Evolutionary conservation across 2,329 filamentous ascomycete species (phyloP), one percentile per base, ranked within the genome.

Genomic region (Penicillium oxalicum): DNA sequence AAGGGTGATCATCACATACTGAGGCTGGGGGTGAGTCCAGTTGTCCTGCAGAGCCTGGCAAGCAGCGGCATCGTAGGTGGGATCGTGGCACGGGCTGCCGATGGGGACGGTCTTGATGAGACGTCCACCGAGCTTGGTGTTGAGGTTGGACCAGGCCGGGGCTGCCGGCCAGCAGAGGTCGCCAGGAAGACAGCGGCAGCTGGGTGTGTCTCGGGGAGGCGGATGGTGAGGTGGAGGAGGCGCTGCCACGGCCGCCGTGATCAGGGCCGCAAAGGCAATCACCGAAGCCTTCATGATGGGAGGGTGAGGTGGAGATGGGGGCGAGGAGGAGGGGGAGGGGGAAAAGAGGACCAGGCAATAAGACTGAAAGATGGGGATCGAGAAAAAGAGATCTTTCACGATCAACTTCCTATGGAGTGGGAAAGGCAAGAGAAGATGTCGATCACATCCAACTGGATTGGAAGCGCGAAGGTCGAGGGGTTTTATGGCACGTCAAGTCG

Each of bases 81-180:
- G 56, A 28, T 53, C 65, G 47, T 71, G 68, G 50, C 69, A 71
- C 26, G 64, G 62, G 24, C 58, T 61, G 5, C 65, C 70, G 12
- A 72, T 61, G 12, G 70, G 70, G 4, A 70, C 62, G 12, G 70
- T 72, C 3, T 63, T 60, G 8, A 72, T 54, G 42, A 73, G 57
- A 45, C 62, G 63, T 38, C 70, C 70, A 26, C 57, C 60, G 4
- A 72, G 63, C 3, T 69, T 69, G 40, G 47, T 49, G 54, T 72
- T 73, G 33, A 73, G 55, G 6, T 54, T 45, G 3, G 54, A 48
- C 69, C 70, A 71, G n/a, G 52, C 51, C 5, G 57, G 48, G 1
- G 50, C n/a, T 4, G 59, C 53, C 54, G 69, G 62, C 70, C 70
- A 72, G 52, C 70, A 73, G 25, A 50, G 40, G 44, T 73, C 65